Evolutionary conservation across 768 basidiomycete species (phyloP), one percentile per base, ranked within the genome.

Genomic region (Phanerochaete sordida): DNA sequence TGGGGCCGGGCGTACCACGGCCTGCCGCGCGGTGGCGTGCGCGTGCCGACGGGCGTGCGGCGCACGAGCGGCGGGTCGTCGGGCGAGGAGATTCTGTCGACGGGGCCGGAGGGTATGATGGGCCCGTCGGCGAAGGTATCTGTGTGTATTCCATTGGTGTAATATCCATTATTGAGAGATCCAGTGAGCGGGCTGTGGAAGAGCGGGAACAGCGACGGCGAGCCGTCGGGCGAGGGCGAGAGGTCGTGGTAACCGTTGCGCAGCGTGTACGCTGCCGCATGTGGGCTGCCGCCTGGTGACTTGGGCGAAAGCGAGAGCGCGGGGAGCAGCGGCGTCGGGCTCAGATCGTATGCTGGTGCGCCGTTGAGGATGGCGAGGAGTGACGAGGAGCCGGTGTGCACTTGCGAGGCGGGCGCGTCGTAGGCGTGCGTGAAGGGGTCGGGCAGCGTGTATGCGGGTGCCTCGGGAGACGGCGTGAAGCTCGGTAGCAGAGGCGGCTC

Each of bases 21-120:
- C 39, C 13, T 24, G 23, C 35, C n/a, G n/a, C n/a, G 39, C 21
- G 39, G 31, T 7, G 47, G 48, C 13, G 27, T 33, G 45, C 21
- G 28, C n/a, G 48, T 23, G 28, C 61, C 61, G 16, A 62, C 58
- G 3, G 61, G 61, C 16, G 39, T 44, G 21, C 30, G 57, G 21
- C 56, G 58, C 33, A 39, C 28, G 3, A 62, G 31, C 3, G 61
- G 57, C 1, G 61, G 61, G 35, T 58, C 57, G 45, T 58, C 43
- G 8, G n/a, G 11, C 19, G 35, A 57, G 4, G 45, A 50, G 13
- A 62, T 39, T 6, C 61, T 39, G 15, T 21, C 35, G 15, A 13
- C 21, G 12, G 31, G 35, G 15, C 15, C 35, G 23, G 28, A 19
- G 19, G 39, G 39, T 43, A 43, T 43, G 5, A 11, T 9, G 4